Evolutionary conservation across 1,139 yeast genomes (phyloP).

Genomic region (Suhomyces ambrosiae): DNA sequence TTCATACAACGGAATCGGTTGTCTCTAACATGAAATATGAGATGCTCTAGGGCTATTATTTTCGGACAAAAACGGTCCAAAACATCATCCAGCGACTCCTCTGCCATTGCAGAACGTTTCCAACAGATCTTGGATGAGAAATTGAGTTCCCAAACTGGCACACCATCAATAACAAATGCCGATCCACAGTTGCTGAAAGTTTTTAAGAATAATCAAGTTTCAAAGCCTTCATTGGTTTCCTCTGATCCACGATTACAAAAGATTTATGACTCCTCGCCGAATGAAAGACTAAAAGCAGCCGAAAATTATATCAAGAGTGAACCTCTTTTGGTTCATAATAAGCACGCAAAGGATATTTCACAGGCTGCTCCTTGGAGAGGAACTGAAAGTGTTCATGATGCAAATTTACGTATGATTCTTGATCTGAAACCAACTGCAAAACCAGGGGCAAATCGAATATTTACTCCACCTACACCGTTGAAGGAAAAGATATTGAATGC

Average conservation of each 20-base stretch:
- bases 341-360: conserved; percentile 58
- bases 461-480: conserved; percentile 28
- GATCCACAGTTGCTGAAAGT: conserved; percentile 12
- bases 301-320: conserved; percentile 22
- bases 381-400: conserved; percentile 51
- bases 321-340: conserved; percentile 38
- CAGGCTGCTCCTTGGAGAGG: conserved; percentile 68
- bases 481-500: conserved; percentile 56
- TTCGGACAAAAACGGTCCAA: background rate
- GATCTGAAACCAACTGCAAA: conserved; percentile 48
- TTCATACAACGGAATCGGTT: too few relatives aligned
- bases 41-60: background rate
- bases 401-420: conserved; percentile 61
- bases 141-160: conserved; percentile 12
- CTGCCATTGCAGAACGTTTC: conserved; percentile 25
- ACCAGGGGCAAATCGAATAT: conserved; percentile 18
- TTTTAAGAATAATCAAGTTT: conserved; percentile 2
- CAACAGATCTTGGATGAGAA: conserved; percentile 26
- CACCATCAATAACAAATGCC: conserved; percentile 3
- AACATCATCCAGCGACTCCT: conserved; percentile 6
- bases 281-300: conserved; percentile 12
- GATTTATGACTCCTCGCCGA: conserved; percentile 9
- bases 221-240: conserved; percentile 2
- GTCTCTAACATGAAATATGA: conserved; percentile 4
- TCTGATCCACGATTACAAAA: conserved; percentile 14